Conservation (phyloP, 2,329 filamentous ascomycete genomes). For the Fusarium buxicola region DNA sequence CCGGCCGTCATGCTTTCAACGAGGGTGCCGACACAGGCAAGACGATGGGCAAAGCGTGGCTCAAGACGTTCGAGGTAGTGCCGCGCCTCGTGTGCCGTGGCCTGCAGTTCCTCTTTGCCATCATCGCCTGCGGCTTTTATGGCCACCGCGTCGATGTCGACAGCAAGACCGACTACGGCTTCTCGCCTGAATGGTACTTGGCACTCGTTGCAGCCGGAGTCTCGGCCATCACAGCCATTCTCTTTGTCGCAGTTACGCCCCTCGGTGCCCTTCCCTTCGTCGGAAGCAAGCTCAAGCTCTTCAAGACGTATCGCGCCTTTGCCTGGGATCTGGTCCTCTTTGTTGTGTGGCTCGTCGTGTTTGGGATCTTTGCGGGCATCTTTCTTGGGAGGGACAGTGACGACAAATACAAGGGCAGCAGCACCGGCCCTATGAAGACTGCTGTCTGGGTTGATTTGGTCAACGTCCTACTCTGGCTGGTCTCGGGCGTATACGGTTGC, state of each 20-base stretch:
- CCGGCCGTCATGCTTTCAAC: constrained; percentile 49
- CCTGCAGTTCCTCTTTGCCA: constrained; percentile 76
- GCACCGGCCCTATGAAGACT: constrained; percentile 69
- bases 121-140: constrained; percentile 77
- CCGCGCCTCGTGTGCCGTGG: constrained; percentile 68
- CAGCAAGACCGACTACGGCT: constrained; percentile 49
- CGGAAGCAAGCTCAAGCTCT: constrained; percentile 49
- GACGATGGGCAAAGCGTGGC: constrained; percentile 57
- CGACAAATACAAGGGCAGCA: constrained; percentile 58
- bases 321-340: constrained; percentile 58
- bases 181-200: constrained; percentile 71
- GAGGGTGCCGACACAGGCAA: constrained; percentile 54
- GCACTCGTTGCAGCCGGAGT: constrained; percentile 69
- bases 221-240: constrained; percentile 63
- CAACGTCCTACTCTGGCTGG: constrained; percentile 74
- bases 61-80: constrained; percentile 60
- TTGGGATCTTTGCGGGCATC: constrained; percentile 78
- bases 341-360: constrained; percentile 71
- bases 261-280: constrained; percentile 50
- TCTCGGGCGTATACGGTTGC: constrained; percentile 57
- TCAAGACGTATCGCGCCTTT: constrained; percentile 58
- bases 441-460: constrained; percentile 79
- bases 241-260: constrained; percentile 55
- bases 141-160: constrained; percentile 65
- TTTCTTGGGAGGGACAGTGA: constrained; percentile 72